A percentile compares a stretch with the other conserved stretches of the same genome.
phyloP scores from a whole-genome alignment of 441 rosid genomes.

The Adansonia gregorii region DNA sequence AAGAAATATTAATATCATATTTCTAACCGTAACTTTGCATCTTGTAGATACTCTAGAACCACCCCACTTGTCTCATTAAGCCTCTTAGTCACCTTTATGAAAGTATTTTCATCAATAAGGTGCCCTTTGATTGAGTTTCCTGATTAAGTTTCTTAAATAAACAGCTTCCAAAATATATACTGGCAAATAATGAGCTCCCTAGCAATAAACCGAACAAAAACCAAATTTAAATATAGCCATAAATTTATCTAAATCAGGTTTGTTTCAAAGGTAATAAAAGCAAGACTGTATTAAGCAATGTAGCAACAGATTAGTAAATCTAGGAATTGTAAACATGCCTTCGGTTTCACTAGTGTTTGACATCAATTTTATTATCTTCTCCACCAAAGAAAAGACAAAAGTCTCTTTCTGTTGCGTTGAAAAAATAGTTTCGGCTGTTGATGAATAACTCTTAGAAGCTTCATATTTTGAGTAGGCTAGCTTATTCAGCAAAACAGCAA shows the following conservation, averaged over 20 bases:
- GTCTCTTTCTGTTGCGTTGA: conserved; percentile 41
- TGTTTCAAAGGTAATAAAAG: not conserved
- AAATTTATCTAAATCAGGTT: no score
- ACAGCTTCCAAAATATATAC: no score
- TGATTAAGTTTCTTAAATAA: not conserved
- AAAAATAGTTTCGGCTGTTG: conserved; percentile 47
- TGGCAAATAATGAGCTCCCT: no score
- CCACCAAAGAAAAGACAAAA: conserved; percentile 74
- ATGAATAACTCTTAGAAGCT: conserved; percentile 62
- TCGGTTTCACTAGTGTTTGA: conserved; percentile 46
- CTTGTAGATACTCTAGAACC: conserved; percentile 47
- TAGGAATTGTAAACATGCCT: not conserved
- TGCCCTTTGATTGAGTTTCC: conserved; percentile 37
- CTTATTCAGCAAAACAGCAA: conserved; percentile 83
- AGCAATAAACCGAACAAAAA: no score
- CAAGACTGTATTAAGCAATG: not conserved
- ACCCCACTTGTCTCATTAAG: conserved; percentile 59
- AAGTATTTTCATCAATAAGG: conserved; percentile 45
- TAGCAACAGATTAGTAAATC: conserved; percentile 3
- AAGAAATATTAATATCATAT: conserved; percentile 15
- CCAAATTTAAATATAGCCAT: no score
- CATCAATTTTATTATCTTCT: conserved; percentile 70
- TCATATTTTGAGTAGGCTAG: conserved; percentile 82
- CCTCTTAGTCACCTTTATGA: conserved; percentile 59
- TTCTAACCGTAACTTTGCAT: conserved; percentile 45